Evolutionary conservation across 257 asterid genomes (phyloP).

Genomic region (Anisodus acutangulus): DNA sequence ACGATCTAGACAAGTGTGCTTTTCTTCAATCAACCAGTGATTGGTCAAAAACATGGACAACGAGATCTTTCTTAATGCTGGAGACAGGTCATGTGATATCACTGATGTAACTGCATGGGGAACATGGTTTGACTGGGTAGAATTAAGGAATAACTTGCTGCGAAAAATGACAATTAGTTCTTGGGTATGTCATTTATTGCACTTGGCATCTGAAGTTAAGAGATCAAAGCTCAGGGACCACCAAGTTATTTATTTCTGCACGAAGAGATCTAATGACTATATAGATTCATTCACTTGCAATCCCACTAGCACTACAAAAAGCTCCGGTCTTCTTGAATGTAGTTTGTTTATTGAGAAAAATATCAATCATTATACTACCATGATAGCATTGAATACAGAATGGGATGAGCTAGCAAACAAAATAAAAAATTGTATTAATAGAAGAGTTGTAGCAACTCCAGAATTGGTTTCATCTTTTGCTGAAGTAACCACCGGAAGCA

Average conservation of each 20-base stretch:
- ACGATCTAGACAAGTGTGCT: not conserved
- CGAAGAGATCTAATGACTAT: not conserved
- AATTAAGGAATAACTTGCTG: not conserved
- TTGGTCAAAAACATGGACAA: not conserved
- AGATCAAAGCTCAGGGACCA: not conserved
- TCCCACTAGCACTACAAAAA: no score
- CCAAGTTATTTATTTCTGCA: not conserved
- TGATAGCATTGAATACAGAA: not conserved
- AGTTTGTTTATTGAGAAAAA: not conserved
- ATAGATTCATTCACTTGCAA: no score
- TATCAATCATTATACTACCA: not conserved
- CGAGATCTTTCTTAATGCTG: not conserved
- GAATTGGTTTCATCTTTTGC: not conserved
- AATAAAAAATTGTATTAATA: not conserved
- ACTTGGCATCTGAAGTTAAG: not conserved
- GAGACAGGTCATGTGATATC: conserved; percentile 10
- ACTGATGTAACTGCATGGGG: not conserved
- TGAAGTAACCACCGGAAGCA: not conserved
- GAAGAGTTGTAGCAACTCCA: not conserved
- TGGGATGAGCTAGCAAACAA: not conserved
- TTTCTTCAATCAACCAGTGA: conserved; percentile 4
- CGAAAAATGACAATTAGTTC: not conserved
- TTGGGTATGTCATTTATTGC: not conserved
- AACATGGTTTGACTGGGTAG: not conserved
- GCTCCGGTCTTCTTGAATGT: no score